These are phyloP conservation scores for Hypoxylon perforatum DNA, from an alignment of 495 filamentous ascomycete genomes.

Conservation along the genomic window DNA sequence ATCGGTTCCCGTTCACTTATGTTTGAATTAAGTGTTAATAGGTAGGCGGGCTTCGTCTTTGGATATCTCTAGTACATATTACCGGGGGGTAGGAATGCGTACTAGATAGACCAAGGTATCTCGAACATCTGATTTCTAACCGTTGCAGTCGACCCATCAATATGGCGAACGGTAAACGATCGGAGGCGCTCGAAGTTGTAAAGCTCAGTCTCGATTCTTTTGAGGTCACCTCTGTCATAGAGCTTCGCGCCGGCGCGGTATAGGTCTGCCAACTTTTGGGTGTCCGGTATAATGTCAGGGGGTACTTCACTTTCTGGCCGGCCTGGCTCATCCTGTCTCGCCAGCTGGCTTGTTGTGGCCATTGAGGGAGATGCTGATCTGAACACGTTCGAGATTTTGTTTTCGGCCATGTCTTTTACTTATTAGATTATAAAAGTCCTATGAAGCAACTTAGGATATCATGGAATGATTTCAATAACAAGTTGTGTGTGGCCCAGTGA, in stretches of 20 bases:
- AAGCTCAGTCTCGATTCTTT: constrained; percentile 17
- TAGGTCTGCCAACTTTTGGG: constrained; percentile 11
- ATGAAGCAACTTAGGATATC: too few relatives aligned
- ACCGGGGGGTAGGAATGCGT: background rate
- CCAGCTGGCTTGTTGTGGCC: background rate
- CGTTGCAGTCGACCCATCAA: constrained; percentile 4
- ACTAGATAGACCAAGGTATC: constrained; percentile 3
- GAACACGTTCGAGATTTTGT: too few relatives aligned
- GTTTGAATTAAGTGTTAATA: background rate
- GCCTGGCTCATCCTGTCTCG: background rate
- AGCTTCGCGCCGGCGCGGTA: constrained; percentile 21
- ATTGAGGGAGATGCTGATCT: too few relatives aligned
- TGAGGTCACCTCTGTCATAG: constrained; percentile 10
- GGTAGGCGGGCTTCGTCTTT: background rate
- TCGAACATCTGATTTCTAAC: constrained; percentile 14
- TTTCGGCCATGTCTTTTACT: too few relatives aligned
- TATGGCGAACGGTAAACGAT: constrained; percentile 24
- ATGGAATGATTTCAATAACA: too few relatives aligned
- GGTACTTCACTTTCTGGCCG: background rate
- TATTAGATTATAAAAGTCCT: too few relatives aligned
- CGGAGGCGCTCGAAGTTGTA: background rate
- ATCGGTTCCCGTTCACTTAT: constrained; percentile 7
- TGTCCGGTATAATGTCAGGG: background rate
- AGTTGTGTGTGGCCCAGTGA: too few relatives aligned
- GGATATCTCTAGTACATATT: background rate